Base-by-base conservation (phyloP, 768 basidiomycete genomes). In the Panaeolus cyanescens region DNA sequence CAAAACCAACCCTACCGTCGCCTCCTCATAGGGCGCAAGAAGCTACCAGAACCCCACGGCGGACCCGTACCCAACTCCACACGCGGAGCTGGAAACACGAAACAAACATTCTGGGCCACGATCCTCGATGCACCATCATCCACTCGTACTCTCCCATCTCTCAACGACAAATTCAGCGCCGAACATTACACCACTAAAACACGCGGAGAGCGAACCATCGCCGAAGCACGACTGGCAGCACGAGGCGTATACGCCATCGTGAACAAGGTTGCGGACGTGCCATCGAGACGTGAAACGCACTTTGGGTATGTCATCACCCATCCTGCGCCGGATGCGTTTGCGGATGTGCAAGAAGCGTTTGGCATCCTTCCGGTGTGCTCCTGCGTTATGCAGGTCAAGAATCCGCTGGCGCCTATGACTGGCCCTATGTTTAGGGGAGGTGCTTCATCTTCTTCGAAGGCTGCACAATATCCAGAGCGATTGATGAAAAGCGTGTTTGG, bases 161-260 rank as follows among this genome's bases (percentile, higher is more conserved):
- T 88, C 25, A 82, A 83, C 64, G 73, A 79, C 56, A 80, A 80
- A 0, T 65, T 88, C 10, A 84, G 81, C 0, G 77, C 74, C 53
- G 83, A 80, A 67, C 75, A 75, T 2, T 88, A 87, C 64, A 81
- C 87, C 65, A 89, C 87, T 0, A 87, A 86, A 70, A 89, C 86
- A 7, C 73, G 80, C 70, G 85, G 85, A 83, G 33, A 33, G 73
- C 78, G 87, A 12, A 83, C 86, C 57, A 78, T 83, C 61, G 82
- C 73, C 3, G 75, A 83, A 0, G 80, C 80, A 0, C 81, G 86
- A 5, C 75, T 87, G 20, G 85, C 79, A 1, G 87, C 80, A 0
- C 75, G 85, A 3, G 87, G 88, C 1, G 85, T 78, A 19, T 88
- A 90, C 67, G 83, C 81, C 13, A 80, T 88, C 32, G 84, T 85